Evolutionary conservation across 306 rosid species (phyloP).

Genomic region (Lathyrus oleraceus): DNA sequence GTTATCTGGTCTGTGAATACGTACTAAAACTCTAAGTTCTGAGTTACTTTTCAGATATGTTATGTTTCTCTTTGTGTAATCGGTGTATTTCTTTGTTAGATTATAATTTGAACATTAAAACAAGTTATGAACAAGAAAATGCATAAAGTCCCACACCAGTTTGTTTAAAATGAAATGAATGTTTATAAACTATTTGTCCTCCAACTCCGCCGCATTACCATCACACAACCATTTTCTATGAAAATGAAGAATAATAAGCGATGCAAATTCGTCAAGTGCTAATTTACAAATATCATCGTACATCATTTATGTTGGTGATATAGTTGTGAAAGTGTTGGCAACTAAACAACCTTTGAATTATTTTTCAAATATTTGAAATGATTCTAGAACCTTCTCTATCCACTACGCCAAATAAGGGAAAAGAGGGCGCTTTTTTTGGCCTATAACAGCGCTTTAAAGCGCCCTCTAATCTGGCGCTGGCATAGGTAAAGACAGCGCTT

Average conservation of each 20-base stretch:
- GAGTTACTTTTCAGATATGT: slow-evolving; percentile 30
- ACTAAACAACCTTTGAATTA: slow-evolving; percentile 30
- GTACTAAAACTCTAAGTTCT: slow-evolving; percentile 52
- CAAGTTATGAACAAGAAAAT: too few species aligned
- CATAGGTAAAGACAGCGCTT: too few species aligned
- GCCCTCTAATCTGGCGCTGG: too few species aligned
- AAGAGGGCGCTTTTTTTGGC: too few species aligned
- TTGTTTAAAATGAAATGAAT: too few species aligned
- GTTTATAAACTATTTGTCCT: too few species aligned
- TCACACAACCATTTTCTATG: too few species aligned
- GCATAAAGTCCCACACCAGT: too few species aligned
- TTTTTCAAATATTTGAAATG: slow-evolving; percentile 44
- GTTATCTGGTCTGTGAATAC: slow-evolving; percentile 48
- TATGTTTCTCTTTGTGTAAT: slow-evolving; percentile 55
- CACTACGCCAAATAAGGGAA: too few species aligned
- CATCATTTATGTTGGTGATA: slow-evolving; percentile 63
- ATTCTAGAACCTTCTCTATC: slow-evolving; percentile 41
- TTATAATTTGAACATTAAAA: too few species aligned
- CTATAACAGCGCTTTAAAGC: too few species aligned
- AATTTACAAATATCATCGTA: slow-evolving; percentile 64
- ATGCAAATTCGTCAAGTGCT: slow-evolving; percentile 57
- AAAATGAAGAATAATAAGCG: slow-evolving; percentile 56
- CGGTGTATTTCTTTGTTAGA: slow-evolving; percentile 60
- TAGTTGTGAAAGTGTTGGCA: slow-evolving; percentile 52
- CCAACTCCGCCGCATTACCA: too few species aligned